Evolutionary conservation across 1,139 yeast genomes (phyloP).

Genomic region (Wickerhamiella pararugosa): DNA sequence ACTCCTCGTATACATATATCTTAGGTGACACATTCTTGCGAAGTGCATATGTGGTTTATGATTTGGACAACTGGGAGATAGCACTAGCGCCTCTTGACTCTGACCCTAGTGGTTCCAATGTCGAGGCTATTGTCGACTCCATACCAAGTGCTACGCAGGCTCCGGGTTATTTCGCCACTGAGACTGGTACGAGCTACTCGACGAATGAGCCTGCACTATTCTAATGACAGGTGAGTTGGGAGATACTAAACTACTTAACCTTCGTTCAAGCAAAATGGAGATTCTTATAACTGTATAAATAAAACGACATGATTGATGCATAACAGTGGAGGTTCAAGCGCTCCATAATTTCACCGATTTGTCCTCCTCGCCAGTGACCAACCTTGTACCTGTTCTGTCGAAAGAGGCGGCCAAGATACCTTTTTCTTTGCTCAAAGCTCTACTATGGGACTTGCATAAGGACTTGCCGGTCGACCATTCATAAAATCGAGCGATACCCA

Average conservation of each 20-base stretch:
- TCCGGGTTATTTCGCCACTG: slow-evolving; percentile 9
- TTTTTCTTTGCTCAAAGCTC: slow-evolving; percentile 48
- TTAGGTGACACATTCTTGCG: slow-evolving; percentile 57
- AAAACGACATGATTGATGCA: background rate
- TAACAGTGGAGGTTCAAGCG: background rate
- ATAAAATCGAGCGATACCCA: slow-evolving; percentile 61
- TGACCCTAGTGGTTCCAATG: slow-evolving; percentile 14
- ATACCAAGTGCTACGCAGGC: slow-evolving; percentile 15
- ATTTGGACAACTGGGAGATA: slow-evolving; percentile 43
- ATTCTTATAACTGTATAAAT: too few relatives aligned
- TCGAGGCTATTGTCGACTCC: background rate
- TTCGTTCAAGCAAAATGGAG: too few relatives aligned
- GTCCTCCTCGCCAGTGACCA: slow-evolving; percentile 82
- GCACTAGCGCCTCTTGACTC: slow-evolving; percentile 32
- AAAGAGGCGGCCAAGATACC: slow-evolving; percentile 62
- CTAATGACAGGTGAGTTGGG: too few relatives aligned
- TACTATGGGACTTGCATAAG: slow-evolving; percentile 44
- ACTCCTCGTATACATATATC: slow-evolving; percentile 16
- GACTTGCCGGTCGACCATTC: slow-evolving; percentile 48
- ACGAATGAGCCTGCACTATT: too few relatives aligned
- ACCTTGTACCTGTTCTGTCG: slow-evolving; percentile 64
- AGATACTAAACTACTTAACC: too few relatives aligned
- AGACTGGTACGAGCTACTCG: background rate
- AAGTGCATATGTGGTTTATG: slow-evolving; percentile 53
- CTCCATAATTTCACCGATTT: slow-evolving; percentile 76